A percentile compares a stretch with the other conserved stretches of the same genome.
These are phyloP conservation scores for Penicillium macrosclerotiorum DNA, from an alignment of 495 filamentous ascomycete genomes.

Conservation along the genomic window DNA sequence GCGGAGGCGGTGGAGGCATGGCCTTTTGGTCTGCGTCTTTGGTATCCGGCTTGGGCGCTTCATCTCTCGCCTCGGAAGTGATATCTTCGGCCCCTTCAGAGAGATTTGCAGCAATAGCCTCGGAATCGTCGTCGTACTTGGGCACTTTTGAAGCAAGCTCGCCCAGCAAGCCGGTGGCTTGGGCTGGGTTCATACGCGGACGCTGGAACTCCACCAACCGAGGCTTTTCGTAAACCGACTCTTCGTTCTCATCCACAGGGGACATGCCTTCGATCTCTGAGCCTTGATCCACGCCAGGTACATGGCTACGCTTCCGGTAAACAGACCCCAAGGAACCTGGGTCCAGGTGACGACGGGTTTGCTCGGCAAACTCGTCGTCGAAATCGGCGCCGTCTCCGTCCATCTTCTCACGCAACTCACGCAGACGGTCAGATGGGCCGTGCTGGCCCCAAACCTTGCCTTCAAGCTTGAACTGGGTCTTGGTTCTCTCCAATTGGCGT, in stretches of 20 bases:
- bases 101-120: conserved; percentile 62
- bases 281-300: conserved; percentile 41
- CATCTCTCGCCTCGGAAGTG: conserved; percentile 6
- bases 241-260: conserved; percentile 38
- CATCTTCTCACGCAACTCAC: conserved; percentile 93
- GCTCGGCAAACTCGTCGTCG: conserved; percentile 49
- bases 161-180: conserved; percentile 70
- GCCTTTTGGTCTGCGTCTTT: conserved; percentile 27
- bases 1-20: conserved; percentile 47
- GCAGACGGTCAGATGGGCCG: conserved; percentile 85
- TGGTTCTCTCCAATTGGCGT: conserved; percentile 91
- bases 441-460: conserved; percentile 89
- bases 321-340: conserved; percentile 66
- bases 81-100: conserved; percentile 30
- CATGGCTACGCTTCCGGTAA: conserved; percentile 57
- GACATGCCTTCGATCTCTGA: conserved; percentile 37
- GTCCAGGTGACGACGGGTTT: conserved; percentile 48
- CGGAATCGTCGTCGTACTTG: conserved; percentile 62
- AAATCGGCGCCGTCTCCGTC: conserved; percentile 59
- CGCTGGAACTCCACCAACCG: conserved; percentile 65
- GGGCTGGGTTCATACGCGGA: conserved; percentile 70
- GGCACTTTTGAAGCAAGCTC: conserved; percentile 81
- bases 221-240: conserved; percentile 62
- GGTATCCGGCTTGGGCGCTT: conserved; percentile 22
- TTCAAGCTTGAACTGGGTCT: conserved; percentile 97